Evolutionary conservation across 108 stramenopile genomes (phyloP), one percentile per base, ranked within the genome.

Genomic region (Conticribra guillardii): DNA sequence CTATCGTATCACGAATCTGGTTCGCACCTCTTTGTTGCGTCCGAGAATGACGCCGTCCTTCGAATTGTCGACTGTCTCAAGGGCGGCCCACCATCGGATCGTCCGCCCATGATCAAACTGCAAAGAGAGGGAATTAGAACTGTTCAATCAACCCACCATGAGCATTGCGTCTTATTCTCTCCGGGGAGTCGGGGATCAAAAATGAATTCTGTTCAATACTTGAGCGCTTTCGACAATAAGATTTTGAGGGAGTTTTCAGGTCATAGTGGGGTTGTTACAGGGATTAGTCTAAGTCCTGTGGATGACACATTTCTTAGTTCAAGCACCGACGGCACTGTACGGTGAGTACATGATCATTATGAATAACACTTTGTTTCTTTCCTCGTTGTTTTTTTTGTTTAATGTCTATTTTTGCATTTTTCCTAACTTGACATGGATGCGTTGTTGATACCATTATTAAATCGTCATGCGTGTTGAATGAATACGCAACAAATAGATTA

Each of bases 291-390:
- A 71, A 84, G 83, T 65, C 94, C 94, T 7, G 76, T 84, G 37
- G 85, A 95, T 65, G 94, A 95, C 64, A 83, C 71, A 24, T 95
- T 95, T 64, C 60, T 95, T 9, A 87, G 82, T 33, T 84, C 84
- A 16, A 79, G 78, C 47, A 62, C 62, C 29, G 90, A 92, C 65
- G 50, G 85, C 30, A 92, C 90, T 31, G 88, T 95, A 0, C 83
- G 88, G 68, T 74, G 48, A 62, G 76, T 61, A n/a, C n/a, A n/a
- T n/a, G n/a, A n/a, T n/a, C n/a, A n/a, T n/a, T n/a, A n/a, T n/a
- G n/a, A n/a, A n/a, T n/a, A n/a, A n/a, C n/a, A n/a, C n/a, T n/a
- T n/a, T n/a, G n/a, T n/a, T n/a, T n/a, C n/a, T n/a, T n/a, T n/a
- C n/a, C n/a, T n/a, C n/a, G n/a, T n/a, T n/a, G n/a, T n/a, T n/a